These are phyloP conservation scores for Penicillium pulvis DNA, from an alignment of 495 filamentous ascomycete genomes.

Conservation along the genomic window DNA sequence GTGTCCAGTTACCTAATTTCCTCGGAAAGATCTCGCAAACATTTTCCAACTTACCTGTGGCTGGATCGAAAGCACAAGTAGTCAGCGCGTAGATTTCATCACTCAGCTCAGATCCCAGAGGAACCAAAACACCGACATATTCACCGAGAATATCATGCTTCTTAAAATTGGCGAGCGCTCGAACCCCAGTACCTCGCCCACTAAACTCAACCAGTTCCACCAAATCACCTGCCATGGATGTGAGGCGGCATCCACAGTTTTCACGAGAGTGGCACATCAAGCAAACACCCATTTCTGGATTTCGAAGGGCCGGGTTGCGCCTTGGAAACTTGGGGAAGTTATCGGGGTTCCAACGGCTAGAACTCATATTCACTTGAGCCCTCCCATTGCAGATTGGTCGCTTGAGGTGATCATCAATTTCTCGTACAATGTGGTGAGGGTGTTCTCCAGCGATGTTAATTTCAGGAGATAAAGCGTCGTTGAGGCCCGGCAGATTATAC, in stretches of 20 bases:
- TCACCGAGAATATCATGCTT: conserved; percentile 30
- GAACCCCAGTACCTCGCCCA: conserved; percentile 35
- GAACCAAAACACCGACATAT: conserved; percentile 34
- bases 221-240: conserved; percentile 21
- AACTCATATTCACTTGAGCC: conserved; percentile 24
- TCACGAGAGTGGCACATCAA: conserved; percentile 15
- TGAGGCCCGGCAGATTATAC: conserved; percentile 9
- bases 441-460: conserved; percentile 19
- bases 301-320: neutral
- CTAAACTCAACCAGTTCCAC: conserved; percentile 38
- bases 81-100: conserved; percentile 15
- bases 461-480: conserved; percentile 4
- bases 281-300: neutral
- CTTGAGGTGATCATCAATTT: conserved; percentile 5
- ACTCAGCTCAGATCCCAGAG: conserved; percentile 2
- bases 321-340: conserved; percentile 1
- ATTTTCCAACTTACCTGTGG: neutral
- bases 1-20: conserved; percentile 52
- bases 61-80: neutral
- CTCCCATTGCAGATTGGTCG: conserved; percentile 15
- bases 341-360: conserved; percentile 16
- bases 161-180: conserved; percentile 31
- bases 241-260: conserved; percentile 23
- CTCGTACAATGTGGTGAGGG: conserved; percentile 28
- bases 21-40: neutral